Evolutionary conservation across 371 early-diverging fungal genomes (phyloP).

Genomic region (Dinochytrium kinnereticum): DNA sequence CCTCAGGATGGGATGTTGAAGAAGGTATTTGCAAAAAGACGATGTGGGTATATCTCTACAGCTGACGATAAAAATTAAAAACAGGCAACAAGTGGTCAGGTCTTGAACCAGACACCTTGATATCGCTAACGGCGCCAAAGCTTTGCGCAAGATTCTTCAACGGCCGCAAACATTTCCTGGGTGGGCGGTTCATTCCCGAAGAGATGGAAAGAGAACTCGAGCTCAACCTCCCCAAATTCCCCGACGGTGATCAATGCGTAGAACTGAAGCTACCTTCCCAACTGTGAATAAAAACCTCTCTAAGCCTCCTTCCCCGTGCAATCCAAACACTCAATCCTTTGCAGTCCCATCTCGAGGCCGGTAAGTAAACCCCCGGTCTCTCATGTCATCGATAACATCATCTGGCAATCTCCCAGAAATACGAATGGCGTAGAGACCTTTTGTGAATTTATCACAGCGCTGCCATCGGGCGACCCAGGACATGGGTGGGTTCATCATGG

Average conservation of each 20-base stretch:
- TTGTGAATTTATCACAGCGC: slow-evolving; percentile 77
- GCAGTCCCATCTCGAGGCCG: slow-evolving; percentile 84
- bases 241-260: slow-evolving; percentile 26
- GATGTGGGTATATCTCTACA: no score
- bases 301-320: no score
- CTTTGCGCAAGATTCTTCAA: slow-evolving; percentile 67
- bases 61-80: no score
- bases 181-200: slow-evolving; percentile 83
- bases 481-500: slow-evolving; percentile 77
- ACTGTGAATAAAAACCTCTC: no score
- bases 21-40: no score
- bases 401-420: slow-evolving; percentile 88
- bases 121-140: slow-evolving; percentile 93
- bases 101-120: slow-evolving; percentile 76
- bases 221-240: slow-evolving; percentile 30
- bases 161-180: slow-evolving; percentile 82
- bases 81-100: slow-evolving; percentile 52
- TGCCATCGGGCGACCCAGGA: slow-evolving; percentile 94
- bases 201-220: slow-evolving; percentile 24
- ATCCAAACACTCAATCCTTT: no score
- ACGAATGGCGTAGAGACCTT: slow-evolving; percentile 90
- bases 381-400: slow-evolving; percentile 80
- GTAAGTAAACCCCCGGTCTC: slow-evolving; percentile 78
- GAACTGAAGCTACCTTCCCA: no score
- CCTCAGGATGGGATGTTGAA: slow-evolving; percentile 94